Conservation (phyloP, 768 basidiomycete genomes). For the Tricholoma terreum region DNA sequence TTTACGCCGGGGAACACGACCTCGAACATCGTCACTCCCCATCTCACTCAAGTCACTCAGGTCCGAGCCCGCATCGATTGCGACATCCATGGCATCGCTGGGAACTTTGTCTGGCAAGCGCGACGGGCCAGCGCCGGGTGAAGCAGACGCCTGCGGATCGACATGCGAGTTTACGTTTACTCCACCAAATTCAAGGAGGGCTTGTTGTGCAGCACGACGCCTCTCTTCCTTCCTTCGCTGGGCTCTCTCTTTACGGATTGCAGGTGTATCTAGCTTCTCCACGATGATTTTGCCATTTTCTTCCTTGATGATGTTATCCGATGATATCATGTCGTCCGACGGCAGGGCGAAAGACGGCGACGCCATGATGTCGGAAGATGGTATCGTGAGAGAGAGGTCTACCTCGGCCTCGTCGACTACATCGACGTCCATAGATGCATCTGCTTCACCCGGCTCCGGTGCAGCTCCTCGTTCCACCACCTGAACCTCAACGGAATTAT, state of each 20-base stretch:
- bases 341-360: slow-evolving; percentile 3
- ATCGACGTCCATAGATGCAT: slow-evolving; percentile 3
- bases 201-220: slow-evolving; percentile 7
- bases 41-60: slow-evolving; percentile 45
- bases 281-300: slow-evolving; percentile 57
- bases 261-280: slow-evolving; percentile 72
- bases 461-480: background rate
- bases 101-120: background rate
- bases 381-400: background rate
- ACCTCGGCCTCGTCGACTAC: background rate
- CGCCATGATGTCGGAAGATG: background rate
- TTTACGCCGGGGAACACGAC: background rate
- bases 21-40: slow-evolving; percentile 20
- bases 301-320: slow-evolving; percentile 20
- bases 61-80: slow-evolving; percentile 35
- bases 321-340: slow-evolving; percentile 10
- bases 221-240: slow-evolving; percentile 32
- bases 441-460: background rate
- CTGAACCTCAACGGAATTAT: background rate
- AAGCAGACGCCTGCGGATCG: background rate
- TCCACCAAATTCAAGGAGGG: background rate
- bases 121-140: background rate
- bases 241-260: slow-evolving; percentile 58
- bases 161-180: background rate
- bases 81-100: slow-evolving; percentile 8